Evolutionary conservation across 2,329 filamentous ascomycete genomes (phyloP).

Genomic region (Pestalotiopsis sp.): DNA sequence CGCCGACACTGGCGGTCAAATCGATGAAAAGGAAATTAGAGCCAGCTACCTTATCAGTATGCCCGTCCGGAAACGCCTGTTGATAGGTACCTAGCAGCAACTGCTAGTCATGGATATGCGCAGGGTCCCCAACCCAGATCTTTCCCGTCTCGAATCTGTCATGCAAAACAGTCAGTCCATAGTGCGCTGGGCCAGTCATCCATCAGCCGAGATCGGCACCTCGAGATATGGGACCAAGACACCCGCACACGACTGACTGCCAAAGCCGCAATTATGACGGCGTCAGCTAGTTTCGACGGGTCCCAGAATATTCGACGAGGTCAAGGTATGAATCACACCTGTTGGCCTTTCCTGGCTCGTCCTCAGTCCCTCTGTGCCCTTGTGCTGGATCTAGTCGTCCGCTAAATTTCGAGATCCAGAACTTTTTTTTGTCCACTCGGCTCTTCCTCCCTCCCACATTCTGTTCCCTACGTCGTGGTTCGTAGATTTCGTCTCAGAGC

Average conservation of each 20-base stretch:
- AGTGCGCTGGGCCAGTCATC: not conserved
- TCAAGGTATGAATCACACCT: not conserved
- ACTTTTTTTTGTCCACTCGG: not conserved
- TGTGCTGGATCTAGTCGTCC: not conserved
- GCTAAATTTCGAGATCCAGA: not conserved
- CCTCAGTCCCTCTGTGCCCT: not conserved
- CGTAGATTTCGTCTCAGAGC: not conserved
- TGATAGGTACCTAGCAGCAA: not conserved
- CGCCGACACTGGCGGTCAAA: constrained; percentile 1
- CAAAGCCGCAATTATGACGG: not conserved
- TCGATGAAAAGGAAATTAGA: constrained; percentile 3
- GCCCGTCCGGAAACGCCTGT: not conserved
- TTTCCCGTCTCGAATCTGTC: not conserved
- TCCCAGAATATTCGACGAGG: not conserved
- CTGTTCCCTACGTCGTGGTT: not conserved
- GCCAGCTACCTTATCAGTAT: constrained; percentile 1
- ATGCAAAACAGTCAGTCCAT: not conserved
- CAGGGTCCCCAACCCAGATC: not conserved
- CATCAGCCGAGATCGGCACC: not conserved
- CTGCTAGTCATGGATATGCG: not conserved
- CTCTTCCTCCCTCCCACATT: constrained; percentile 1
- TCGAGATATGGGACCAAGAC: not conserved
- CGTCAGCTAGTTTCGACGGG: not conserved
- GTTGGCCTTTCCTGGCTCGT: not conserved
- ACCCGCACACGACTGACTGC: not conserved